A percentile compares a stretch with the other conserved stretches of the same genome.
phyloP scores from a whole-genome alignment of 768 basidiomycete species.

The Xerocomellus chrysenteron region DNA sequence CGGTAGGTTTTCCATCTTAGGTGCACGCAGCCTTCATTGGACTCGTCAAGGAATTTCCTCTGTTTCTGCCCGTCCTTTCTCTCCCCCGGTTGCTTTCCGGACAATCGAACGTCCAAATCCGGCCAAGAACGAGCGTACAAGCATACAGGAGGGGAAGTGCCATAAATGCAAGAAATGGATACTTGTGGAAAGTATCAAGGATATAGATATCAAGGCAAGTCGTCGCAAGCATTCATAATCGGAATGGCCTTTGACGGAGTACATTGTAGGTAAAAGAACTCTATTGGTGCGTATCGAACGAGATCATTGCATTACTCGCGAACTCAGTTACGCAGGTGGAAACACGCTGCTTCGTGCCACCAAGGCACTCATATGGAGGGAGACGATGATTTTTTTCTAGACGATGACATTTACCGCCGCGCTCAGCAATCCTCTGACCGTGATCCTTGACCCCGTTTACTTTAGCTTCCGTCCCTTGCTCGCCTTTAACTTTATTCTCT shows the following conservation, averaged over 20 bases:
- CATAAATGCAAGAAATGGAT: conserved; percentile 78
- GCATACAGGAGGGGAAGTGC: conserved; percentile 70
- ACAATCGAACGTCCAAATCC: conserved; percentile 42
- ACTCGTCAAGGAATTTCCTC: conserved; percentile 63
- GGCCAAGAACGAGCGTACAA: conserved; percentile 57
- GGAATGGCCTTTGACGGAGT: neutral
- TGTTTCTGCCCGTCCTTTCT: conserved; percentile 66
- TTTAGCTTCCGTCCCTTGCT: neutral
- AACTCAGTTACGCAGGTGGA: conserved; percentile 55
- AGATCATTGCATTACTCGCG: neutral
- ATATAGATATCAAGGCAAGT: conserved; percentile 66
- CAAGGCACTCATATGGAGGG: conserved; percentile 53
- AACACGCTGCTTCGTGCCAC: conserved; percentile 80
- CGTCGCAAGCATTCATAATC: neutral
- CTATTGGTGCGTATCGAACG: conserved; percentile 58
- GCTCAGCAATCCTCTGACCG: conserved; percentile 15
- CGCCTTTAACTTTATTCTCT: conserved; percentile 10
- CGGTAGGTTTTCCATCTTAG: conserved; percentile 41
- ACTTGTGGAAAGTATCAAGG: conserved; percentile 68
- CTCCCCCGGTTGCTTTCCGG: conserved; percentile 70
- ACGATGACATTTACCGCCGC: conserved; percentile 45
- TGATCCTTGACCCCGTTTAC: neutral
- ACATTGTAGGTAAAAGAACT: conserved; percentile 62
- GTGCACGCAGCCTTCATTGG: neutral
- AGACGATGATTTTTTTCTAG: conserved; percentile 56